Base-by-base conservation (phyloP, 2,329 filamentous ascomycete genomes). In the Fusarium dimerum region DNA sequence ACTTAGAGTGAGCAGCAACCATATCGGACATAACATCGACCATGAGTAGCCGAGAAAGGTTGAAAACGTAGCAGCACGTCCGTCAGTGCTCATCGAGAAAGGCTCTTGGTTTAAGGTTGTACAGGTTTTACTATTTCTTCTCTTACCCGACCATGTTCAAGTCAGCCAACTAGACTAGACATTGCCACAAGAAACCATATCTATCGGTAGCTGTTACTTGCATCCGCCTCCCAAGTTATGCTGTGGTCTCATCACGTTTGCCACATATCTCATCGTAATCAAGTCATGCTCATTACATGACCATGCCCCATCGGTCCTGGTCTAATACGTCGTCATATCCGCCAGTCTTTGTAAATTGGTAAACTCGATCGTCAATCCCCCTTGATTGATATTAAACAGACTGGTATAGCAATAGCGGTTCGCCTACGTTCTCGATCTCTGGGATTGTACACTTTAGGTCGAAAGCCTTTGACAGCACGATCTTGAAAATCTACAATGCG, bases 401-500 rank as follows among this genome's bases (percentile, higher is more conserved):
- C 72, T 92, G 89, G 71, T 99, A 99, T 60, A 99, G 83, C 43
- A 99, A 81, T 46, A 99, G 80, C 18, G 94, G 94, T 75, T 99
- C 94, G 74, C 94, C 94, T 51, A 97, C 88, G 71, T 97, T 95
- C 76, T 97, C 93, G 73, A 99, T 97, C 75, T 99, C 94, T 44
- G 94, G 94, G 69, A 99, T 97, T 30, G 94, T 99, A 79, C 94
- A 99, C 73, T 97, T 97, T 52, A 99, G 83, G 72, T 99, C 94
- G 70, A 99, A 99, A 2, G 94, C 94, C 76, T 99, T 99, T 59
- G 93, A 96, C 20, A 99, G 83, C 52, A 99, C 94, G 65, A 99
- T 99, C 75, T 99, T 99, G 84, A 99, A 99, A 69, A 99, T 99
- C 93, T 97, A 66, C 2, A 8, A 17, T 2, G 12, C 12, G 45